Conservation (phyloP, 208 protist species). For the Vickermania spadyakhi region DNA sequence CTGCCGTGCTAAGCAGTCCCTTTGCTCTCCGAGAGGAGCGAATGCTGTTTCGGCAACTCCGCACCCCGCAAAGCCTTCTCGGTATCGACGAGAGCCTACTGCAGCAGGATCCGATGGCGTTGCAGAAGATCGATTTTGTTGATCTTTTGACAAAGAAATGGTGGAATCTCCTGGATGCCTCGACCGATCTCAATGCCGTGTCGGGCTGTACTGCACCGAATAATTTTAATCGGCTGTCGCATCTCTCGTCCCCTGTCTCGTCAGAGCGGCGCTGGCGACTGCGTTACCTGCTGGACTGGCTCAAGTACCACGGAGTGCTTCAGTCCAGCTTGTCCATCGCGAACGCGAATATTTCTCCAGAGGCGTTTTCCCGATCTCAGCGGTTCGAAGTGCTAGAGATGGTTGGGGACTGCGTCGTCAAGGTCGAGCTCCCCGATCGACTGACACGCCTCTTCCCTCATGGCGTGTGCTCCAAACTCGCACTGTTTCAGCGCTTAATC, state of each 20-base stretch:
- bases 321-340: conserved; percentile 7
- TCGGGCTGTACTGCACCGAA: not conserved
- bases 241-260: conserved; percentile 9
- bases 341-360: not conserved
- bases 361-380: conserved; percentile 17
- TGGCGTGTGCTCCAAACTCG: conserved; percentile 8
- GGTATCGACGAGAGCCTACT: conserved; percentile 1
- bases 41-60: not conserved
- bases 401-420: conserved; percentile 76
- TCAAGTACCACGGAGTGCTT: conserved; percentile 14
- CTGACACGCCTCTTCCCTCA: conserved; percentile 45
- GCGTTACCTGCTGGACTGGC: conserved; percentile 26
- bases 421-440: conserved; percentile 49
- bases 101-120: conserved; percentile 1
- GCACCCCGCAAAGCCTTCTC: not conserved
- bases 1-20: not conserved
- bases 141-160: conserved; percentile 24
- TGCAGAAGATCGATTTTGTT: conserved; percentile 19
- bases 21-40: not conserved
- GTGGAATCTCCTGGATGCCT: conserved; percentile 31
- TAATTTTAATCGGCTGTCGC: conserved; percentile 17
- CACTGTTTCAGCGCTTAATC: conserved; percentile 41
- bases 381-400: conserved; percentile 76
- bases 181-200: not conserved
- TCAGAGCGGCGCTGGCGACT: conserved; percentile 16